Conservation (phyloP, 1,284 basidiomycete species). For the Heterobasidion occidentale region DNA sequence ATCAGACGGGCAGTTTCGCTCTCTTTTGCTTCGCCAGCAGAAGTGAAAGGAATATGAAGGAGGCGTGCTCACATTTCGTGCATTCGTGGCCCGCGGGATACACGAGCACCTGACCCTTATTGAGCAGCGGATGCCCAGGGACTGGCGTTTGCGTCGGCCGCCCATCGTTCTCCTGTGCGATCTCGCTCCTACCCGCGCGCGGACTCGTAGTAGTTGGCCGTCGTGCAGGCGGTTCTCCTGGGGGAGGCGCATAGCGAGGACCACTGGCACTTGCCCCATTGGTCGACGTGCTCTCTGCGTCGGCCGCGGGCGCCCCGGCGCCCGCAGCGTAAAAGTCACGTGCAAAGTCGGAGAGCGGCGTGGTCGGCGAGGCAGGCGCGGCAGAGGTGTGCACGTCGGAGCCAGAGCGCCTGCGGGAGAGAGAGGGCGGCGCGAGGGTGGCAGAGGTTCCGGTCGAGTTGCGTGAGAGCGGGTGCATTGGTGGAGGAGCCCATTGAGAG, state of each 20-base stretch:
- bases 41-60: not conserved
- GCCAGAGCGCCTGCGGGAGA: constrained; percentile 4
- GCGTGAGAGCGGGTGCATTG: not conserved
- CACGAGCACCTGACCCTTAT: constrained; percentile 50
- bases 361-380: constrained; percentile 1
- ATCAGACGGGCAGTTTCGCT: not conserved
- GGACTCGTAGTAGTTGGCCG: constrained; percentile 1
- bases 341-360: constrained; percentile 41
- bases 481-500: not conserved
- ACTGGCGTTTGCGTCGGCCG: constrained; percentile 54
- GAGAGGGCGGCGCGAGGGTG: not conserved
- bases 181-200: not conserved
- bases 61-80: constrained; percentile 41
- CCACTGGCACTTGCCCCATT: not conserved
- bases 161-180: constrained; percentile 31
- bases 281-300: not conserved
- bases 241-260: constrained; percentile 18
- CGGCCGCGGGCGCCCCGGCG: constrained; percentile 10
- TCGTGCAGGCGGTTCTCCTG: constrained; percentile 14
- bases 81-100: constrained; percentile 60
- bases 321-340: constrained; percentile 48
- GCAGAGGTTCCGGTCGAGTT: not conserved
- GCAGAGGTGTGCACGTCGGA: constrained; percentile 10
- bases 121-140: constrained; percentile 42
- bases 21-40: not conserved